Conservation (phyloP, 805 yeast species). For the Ogataea allantospora region DNA sequence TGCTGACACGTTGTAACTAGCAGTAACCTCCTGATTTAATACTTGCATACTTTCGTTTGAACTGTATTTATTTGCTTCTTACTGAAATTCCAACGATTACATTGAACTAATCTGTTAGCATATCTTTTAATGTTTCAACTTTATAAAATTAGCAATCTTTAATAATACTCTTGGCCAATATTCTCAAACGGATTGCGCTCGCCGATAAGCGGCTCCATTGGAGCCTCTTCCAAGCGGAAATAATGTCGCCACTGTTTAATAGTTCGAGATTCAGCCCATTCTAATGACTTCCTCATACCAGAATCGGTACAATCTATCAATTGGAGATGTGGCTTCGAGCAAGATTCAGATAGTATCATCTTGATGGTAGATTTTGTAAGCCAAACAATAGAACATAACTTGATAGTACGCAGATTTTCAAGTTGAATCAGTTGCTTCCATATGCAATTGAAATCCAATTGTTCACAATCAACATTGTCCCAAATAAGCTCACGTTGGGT, state of each 20-base stretch:
- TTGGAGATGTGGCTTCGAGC: conserved; percentile 16
- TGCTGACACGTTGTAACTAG: no score
- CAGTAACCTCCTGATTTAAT: no score
- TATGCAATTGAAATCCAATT: conserved; percentile 50
- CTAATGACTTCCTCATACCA: conserved; percentile 48
- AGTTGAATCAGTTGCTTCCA: conserved; percentile 23
- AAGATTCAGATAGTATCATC: conserved; percentile 18
- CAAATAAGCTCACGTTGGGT: conserved; percentile 34
- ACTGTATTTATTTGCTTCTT: no score
- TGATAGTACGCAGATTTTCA: conserved; percentile 21
- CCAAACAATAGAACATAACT: conserved; percentile 36
- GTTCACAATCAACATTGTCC: conserved; percentile 29
- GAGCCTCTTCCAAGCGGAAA: conserved; percentile 12
- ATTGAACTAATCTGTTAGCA: no score
- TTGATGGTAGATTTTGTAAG: conserved; percentile 29
- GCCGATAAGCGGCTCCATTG: background rate
- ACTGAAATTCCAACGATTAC: no score
- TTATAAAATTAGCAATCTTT: background rate
- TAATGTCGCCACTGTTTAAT: conserved; percentile 27
- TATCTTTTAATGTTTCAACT: background rate
- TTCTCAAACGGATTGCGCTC: conserved; percentile 11
- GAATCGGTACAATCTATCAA: conserved; percentile 43
- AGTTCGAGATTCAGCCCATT: conserved; percentile 40
- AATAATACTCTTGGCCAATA: conserved; percentile 20
- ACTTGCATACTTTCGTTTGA: no score